Evolutionary conservation across 1,284 basidiomycete genomes (phyloP).

Genomic region (Ustilago bromivora): DNA sequence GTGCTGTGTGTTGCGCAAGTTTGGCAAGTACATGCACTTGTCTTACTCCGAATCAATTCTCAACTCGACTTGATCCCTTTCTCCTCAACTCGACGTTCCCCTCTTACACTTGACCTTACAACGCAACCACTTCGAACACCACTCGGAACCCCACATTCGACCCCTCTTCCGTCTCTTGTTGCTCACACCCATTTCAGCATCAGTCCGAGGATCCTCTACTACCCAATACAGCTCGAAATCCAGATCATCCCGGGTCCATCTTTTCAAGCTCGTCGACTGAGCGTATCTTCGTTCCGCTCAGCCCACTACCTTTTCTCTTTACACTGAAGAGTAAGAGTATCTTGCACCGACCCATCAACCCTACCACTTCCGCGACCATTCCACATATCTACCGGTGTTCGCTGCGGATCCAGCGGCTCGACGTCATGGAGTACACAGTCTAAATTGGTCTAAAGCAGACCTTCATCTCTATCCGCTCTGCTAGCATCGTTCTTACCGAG

Average conservation of each 20-base stretch:
- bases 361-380: neutral
- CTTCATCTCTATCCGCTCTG: conserved; percentile 2
- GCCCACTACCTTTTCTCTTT: neutral
- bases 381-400: neutral
- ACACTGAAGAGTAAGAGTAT: too few relatives aligned
- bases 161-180: neutral
- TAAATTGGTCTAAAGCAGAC: neutral
- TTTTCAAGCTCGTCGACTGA: neutral
- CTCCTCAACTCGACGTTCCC: too few relatives aligned
- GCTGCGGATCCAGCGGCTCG: neutral
- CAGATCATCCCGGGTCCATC: neutral
- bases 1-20: neutral
- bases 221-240: neutral
- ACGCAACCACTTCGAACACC: neutral
- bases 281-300: neutral
- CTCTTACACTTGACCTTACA: neutral
- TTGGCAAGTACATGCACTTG: neutral
- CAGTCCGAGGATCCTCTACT: neutral
- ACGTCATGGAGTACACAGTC: neutral
- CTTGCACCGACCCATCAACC: neutral
- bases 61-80: neutral
- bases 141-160: neutral
- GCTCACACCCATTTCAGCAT: neutral
- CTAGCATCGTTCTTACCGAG: neutral
- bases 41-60: neutral